These are phyloP conservation scores for Globomyces pollinis-pini DNA, from an alignment of 192 early-diverging fungal species.

Conservation along the genomic window DNA sequence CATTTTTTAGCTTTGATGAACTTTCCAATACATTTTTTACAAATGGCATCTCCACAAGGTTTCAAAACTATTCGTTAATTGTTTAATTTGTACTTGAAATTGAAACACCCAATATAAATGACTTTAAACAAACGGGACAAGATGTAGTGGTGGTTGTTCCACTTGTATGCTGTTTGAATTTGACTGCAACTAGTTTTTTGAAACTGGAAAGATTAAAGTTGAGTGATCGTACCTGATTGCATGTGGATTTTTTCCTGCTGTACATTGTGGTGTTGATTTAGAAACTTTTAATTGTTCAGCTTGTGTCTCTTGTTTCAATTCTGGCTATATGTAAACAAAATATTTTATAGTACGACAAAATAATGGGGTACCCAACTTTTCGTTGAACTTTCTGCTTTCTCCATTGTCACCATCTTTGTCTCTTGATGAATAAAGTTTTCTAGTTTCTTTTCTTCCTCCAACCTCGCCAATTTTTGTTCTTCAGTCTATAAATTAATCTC, in stretches of 20 bases:
- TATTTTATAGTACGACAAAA: no score
- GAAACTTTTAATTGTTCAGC: neutral
- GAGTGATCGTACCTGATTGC: neutral
- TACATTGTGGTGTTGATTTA: slow-evolving; percentile 1
- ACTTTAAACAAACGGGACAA: slow-evolving; percentile 9
- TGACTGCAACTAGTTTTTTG: slow-evolving; percentile 6
- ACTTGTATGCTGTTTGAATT: neutral
- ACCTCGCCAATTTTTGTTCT: neutral
- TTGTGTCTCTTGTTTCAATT: neutral
- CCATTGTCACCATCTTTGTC: neutral
- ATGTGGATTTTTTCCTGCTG: neutral
- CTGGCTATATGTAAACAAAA: no score
- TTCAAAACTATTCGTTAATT: slow-evolving; percentile 9
- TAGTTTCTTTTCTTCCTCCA: slow-evolving; percentile 1
- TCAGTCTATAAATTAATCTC: neutral
- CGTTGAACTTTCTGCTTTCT: neutral
- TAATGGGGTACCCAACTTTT: slow-evolving; percentile 7
- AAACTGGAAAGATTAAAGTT: neutral
- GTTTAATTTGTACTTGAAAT: neutral
- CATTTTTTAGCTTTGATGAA: slow-evolving; percentile 6
- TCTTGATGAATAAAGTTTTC: slow-evolving; percentile 6
- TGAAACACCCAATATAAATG: neutral
- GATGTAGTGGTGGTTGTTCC: neutral
- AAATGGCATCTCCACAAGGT: slow-evolving; percentile 16
- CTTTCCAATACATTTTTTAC: slow-evolving; percentile 8